Base-by-base conservation (phyloP, 257 asterid genomes). In the Penstemon davidsonii region DNA sequence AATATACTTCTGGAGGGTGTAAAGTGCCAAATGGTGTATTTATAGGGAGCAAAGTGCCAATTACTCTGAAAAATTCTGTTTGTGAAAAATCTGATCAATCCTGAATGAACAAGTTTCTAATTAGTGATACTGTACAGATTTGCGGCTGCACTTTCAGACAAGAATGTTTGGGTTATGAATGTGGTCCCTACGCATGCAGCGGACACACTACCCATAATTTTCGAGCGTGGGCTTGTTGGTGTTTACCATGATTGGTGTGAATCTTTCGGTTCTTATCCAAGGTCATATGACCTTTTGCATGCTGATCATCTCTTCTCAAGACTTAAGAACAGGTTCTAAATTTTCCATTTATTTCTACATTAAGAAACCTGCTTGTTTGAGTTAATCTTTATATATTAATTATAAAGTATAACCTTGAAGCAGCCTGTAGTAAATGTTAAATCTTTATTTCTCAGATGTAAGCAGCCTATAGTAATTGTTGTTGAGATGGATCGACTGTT, bases 281-380 rank as follows among this genome's bases (percentile, higher is more conserved):
- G 99, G 78, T 87, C 99, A 4, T 93, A 85, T 59, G 99, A 93
- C 83, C 96, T 93, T 49, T 80, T 93, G 55, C 97, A 93, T 71
- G 99, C 95, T 4, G 99, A 93, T 81, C 97, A 93, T 84, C 96
- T 90, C 82, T 93, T 93, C 88, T 93, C 99, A 5, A 88, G 97
- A 82, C 92, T 90, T 53, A 93, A 93, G 70, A 84, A 81, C 87
- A 87, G 97, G 97, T 90, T 18, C 52, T 33, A 40, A 9, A 49
- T 40, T 56, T 6, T 33, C 10, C 11, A 33, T 46, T 15, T 15
- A 15, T 15, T 15, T 15, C 18, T 15, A 15, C 18, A 15, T 15
- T 15, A 15, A 15, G 18, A 15, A 15, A 15, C 18, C 18, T 15
- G 18, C 18, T 15, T 15, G 18, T 15, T 15, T 62, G 52, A 42